Base-by-base conservation (phyloP, 257 asterid species). In the Solanum lignicaule region DNA sequence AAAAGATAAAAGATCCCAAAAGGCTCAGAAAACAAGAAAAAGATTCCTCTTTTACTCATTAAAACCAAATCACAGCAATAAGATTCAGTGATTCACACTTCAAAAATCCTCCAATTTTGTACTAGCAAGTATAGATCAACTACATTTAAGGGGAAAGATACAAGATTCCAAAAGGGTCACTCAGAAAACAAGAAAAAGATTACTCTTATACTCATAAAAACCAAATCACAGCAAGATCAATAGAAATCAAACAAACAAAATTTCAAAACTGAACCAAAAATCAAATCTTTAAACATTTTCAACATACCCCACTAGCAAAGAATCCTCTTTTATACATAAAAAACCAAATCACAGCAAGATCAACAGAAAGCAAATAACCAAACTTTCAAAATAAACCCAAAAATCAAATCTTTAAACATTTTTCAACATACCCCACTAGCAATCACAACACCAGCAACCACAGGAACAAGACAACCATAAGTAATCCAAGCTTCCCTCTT, bases 401-500 rank as follows among this genome's bases (percentile, higher is more conserved):
- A 33, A 35, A 31, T 18, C 46, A 33, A 73, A 73, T 36, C n/a
- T 36, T 62, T 85, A 29, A 38, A 5, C 79, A 65, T 18, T n/a
- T 29, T 71, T 58, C 69, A 46, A 86, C 88, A 87, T 90, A 90
- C 92, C 92, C 92, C 92, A 82, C 90, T 90, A 12, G 92, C 92
- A 89, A 90, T 89, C 25, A 90, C 89, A 16, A 90, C 92, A 11
- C 92, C 92, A 55, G 90, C 46, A 46, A 90, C 92, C 21, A 90
- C 92, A 6, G 92, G 92, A 29, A 90, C 83, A 87, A 90, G 88
- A 21, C 91, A 85, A 55, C 83, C 74, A 36, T 90, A 90, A 21
- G 90, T 89, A 85, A 86, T 81, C 92, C 92, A 90, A 29, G 92
- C 90, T 89, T 90, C 92, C 41, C 87, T 87, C 78, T 89, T 90